Evolutionary conservation across 2,329 filamentous ascomycete genomes (phyloP), one percentile per base, ranked within the genome.

Genomic region (Diaporthe vexans): DNA sequence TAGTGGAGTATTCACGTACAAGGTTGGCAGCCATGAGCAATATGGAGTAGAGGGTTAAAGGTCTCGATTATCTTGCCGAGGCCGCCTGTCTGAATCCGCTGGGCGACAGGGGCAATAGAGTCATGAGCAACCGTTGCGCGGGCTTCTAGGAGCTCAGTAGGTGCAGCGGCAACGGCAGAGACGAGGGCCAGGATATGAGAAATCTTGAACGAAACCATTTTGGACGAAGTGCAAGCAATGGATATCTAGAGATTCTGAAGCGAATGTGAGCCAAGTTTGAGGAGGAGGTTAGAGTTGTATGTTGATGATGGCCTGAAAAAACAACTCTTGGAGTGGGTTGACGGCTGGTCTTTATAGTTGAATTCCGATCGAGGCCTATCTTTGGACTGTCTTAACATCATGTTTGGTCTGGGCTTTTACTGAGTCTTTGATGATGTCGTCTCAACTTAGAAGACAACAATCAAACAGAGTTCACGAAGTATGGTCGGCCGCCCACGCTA

Each of bases 21-120:
- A 0, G 77, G 75, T 61, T 79, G 76, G 71, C 78, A 80, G 56
- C 78, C 79, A 73, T 77, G 72, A 6, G 76, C 76, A n/a, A 79
- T 79, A 63, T 79, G 77, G 13, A 80, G 71, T 13, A 68, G 74
- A 54, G 78, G 79, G 40, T 75, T 75, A 65, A 79, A 77, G 2
- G 46, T 76, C 65, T 35, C 59, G 58, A 79, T 78, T 26, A 71
- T 46, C 9, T 71, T 74, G n/a, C 75, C 78, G 37, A 73, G 57
- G 8, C 35, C 69, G 4, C 77, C 76, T 11, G 40, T 56, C 69
- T 74, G 73, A 6, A 87, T 63, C 0, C 59, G 51, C 15, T 59
- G n/a, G 7, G 58, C 17, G 8, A 65, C 35, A 8, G 70, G 70
- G 21, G 35, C 26, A 37, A 72, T 37, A 29, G 70, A 65, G 48